These are phyloP conservation scores for Clarireedia hainanense DNA, from an alignment of 2,329 filamentous ascomycete genomes.

Conservation along the genomic window DNA sequence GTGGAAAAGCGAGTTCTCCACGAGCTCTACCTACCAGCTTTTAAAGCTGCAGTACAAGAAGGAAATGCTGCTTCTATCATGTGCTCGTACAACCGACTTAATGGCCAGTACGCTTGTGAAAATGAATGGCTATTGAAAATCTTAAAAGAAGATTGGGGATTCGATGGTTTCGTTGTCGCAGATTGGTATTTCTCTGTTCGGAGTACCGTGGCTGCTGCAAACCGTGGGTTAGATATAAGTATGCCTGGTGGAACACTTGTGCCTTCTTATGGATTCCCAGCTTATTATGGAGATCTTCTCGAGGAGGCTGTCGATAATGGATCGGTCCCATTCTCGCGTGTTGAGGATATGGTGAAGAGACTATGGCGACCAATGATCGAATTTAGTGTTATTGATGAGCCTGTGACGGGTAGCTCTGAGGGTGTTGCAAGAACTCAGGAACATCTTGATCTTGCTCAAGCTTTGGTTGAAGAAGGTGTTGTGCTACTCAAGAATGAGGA, in stretches of 20 bases:
- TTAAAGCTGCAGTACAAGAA: background rate
- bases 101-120: slow-evolving; percentile 59
- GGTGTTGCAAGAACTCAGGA: background rate
- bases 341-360: slow-evolving; percentile 56
- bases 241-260: slow-evolving; percentile 15
- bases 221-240: slow-evolving; percentile 69
- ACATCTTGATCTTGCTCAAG: background rate
- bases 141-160: slow-evolving; percentile 76
- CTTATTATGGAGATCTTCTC: slow-evolving; percentile 24
- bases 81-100: slow-evolving; percentile 72
- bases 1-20: background rate
- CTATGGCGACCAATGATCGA: slow-evolving; percentile 24
- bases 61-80: slow-evolving; percentile 67
- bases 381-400: background rate
- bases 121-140: slow-evolving; percentile 76
- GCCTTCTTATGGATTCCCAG: slow-evolving; percentile 1
- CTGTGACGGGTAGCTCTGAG: background rate
- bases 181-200: slow-evolving; percentile 82
- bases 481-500: background rate
- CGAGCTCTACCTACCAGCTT: background rate
- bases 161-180: slow-evolving; percentile 75
- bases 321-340: slow-evolving; percentile 53
- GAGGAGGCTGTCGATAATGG: slow-evolving; percentile 52
- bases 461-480: background rate
- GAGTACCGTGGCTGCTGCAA: slow-evolving; percentile 65